These are phyloP conservation scores for Mychonastes homosphaera DNA, from an alignment of 139 green algal genomes.

Conservation along the genomic window DNA sequence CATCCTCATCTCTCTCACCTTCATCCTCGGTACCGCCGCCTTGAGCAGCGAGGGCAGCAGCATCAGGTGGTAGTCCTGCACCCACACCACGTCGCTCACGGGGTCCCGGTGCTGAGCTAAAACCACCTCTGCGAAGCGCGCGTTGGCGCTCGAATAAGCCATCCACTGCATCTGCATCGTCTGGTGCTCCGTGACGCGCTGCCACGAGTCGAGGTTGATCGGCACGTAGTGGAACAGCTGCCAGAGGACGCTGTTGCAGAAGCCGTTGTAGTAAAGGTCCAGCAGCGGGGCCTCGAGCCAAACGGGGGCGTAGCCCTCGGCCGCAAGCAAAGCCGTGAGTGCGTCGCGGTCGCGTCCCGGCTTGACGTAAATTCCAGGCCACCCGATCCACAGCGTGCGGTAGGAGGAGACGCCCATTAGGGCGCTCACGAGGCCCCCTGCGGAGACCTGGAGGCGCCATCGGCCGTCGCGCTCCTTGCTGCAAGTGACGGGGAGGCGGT, in stretches of 20 bases:
- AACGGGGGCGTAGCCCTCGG: constrained; percentile 78
- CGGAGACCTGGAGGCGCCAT: constrained; percentile 81
- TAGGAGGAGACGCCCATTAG: constrained; percentile 83
- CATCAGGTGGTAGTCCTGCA: constrained; percentile 94
- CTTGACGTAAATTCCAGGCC: constrained; percentile 82
- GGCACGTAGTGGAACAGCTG: constrained; percentile 98
- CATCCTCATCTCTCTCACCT: constrained; percentile 28
- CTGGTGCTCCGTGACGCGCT: constrained; percentile 70
- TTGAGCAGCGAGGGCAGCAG: constrained; percentile 87
- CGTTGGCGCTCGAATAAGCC: constrained; percentile 36
- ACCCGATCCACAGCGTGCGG: constrained; percentile 88
- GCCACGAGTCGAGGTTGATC: constrained; percentile 78
- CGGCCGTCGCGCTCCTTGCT: constrained; percentile 48
- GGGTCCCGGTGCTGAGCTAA: constrained; percentile 58
- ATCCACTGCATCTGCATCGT: constrained; percentile 86
- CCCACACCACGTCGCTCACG: constrained; percentile 80
- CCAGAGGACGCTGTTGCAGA: constrained; percentile 98
- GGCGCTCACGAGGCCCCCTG: constrained; percentile 85
- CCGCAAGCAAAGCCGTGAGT: constrained; percentile 54
- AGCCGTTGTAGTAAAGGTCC: constrained; percentile 91
- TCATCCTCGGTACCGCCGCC: constrained; percentile 56
- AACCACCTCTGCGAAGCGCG: constrained; percentile 67
- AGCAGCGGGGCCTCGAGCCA: constrained; percentile 73
- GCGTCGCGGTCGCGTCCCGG: constrained; percentile 49
- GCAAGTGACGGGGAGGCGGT: constrained; percentile 85